Evolutionary conservation across 1,139 yeast genomes (phyloP), one percentile per base, ranked within the genome.

Genomic region (Yamadazyma diddensiae): DNA sequence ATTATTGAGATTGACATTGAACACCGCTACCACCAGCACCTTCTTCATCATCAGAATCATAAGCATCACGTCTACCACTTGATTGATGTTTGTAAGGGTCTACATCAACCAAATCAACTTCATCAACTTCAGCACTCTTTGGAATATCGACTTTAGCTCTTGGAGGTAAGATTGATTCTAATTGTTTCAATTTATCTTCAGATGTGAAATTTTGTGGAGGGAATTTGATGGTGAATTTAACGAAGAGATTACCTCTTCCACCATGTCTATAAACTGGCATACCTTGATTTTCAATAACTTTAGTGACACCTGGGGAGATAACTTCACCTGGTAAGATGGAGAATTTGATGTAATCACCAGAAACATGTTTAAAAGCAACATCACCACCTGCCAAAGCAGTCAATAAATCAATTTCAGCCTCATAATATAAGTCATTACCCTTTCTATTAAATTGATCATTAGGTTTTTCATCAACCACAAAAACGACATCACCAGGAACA

Each of bases 321-420:
- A 90, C 88, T 66, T 90, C 97, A 59, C 98, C 98, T 34, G 97
- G 94, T 38, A 81, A 69, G 45, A 90, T 79, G 30, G 75, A 70
- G 37, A 88, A 77, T 73, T 88, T 86, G 54, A 92, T 69, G 73
- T 78, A 87, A 50, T 88, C 97, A 45, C 94, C 94, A 41, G 87
- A 82, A 35, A 83, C 77, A 53, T 92, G 97, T 67, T 87, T 76
- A 58, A 94, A 71, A 20, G 85, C 81, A 55, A 92, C 72, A 41
- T 82, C 82, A 49, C 99, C 99, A 58, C 99, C 99, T 29, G 97
- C 94, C 50, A 92, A 75, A 23, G 98, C 96, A 21, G 97, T 88
- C 55, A 90, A 72, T 52, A 92, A 74, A 58, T 92, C 97, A 52
- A 94, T 70, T 67, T 88, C 92, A 45, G 86, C 85, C 55, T 84